Base-by-base conservation (phyloP, 2,329 filamentous ascomycete species). In the Hymenoscyphus scutula region DNA sequence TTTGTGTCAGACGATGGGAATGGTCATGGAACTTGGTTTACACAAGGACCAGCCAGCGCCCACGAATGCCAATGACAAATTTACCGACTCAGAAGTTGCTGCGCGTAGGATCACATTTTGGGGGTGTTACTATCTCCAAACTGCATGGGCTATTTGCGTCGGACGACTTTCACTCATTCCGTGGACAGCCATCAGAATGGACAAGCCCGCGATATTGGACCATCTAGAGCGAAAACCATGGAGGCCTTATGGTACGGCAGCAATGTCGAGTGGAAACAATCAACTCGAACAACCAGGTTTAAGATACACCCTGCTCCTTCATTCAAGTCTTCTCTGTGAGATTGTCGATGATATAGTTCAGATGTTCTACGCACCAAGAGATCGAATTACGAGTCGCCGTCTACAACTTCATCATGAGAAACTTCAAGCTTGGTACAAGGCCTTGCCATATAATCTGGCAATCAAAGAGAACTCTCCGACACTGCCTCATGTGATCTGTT, bases 1-100 rank as follows among this genome's bases (percentile, higher is more conserved):
- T 84, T 63, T 89, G 89, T 68, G 85, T 85, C 85, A 89, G 72
- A 89, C 87, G 71, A 84, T 91, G 64, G 82, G 87, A 2, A 82
- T 91, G 69, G 88, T 87, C 34, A 79, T 91, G 45, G 89, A 69
- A 48, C 48, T 68, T 25, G 67, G 68, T 5, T 53, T 70, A 23
- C 65, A 70, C n/a, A 54, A 60, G 27, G 37, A 64, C 32, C 55
- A 58, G 8, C 41, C 48, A 53, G 48, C 51, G 5, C 51, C 56
- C 5, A 38, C 63, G 11, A 59, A 56, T 37, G 53, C 53, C 1
- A 51, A 51, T 51, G 45, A 51, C 45, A 62, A 64, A 27, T 64
- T 80, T 59, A 76, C 74, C 5, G 68, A 74, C 10, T 74, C 74
- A 11, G 80, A 83, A 60, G 69, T 77, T 7, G 78, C 80, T 65